Conservation (phyloP, 805 yeast species). For the Kodamaea hsintzibuensis region DNA sequence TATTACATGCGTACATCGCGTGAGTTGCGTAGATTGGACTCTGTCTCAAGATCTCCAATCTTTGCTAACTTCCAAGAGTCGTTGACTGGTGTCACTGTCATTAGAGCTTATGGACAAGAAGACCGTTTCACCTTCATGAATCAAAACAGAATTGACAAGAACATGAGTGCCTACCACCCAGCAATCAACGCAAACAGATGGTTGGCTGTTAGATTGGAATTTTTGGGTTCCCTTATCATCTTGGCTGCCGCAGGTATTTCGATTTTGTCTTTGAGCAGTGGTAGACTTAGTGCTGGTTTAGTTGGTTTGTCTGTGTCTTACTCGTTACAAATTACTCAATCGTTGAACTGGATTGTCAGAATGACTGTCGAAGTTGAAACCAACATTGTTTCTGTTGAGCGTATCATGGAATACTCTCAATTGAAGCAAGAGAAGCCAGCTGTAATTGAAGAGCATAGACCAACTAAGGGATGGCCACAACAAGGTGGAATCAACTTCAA, state of each 20-base stretch:
- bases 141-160: constrained; percentile 73
- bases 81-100: constrained; percentile 70
- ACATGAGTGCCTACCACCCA: constrained; percentile 91
- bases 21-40: constrained; percentile 80
- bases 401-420: constrained; percentile 85
- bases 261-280: constrained; percentile 65
- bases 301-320: constrained; percentile 94
- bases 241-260: constrained; percentile 83
- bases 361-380: constrained; percentile 99
- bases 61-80: constrained; percentile 86
- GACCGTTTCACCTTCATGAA: constrained; percentile 64
- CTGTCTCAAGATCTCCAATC: constrained; percentile 77
- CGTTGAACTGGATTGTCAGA: constrained; percentile 96
- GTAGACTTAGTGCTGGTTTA: constrained; percentile 80
- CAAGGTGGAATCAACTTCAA: constrained; percentile 38
- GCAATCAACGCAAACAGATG: constrained; percentile 92
- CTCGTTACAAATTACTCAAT: constrained; percentile 89
- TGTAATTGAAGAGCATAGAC: constrained; percentile 62
- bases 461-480: constrained; percentile 45
- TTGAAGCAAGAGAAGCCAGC: constrained; percentile 84
- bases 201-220: constrained; percentile 93
- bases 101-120: constrained; percentile 71
- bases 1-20: constrained; percentile 76
- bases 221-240: constrained; percentile 86
- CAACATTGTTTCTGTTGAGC: constrained; percentile 93